Conservation (phyloP, 2,329 filamentous ascomycete species). For the Trichoderma hamatum region DNA sequence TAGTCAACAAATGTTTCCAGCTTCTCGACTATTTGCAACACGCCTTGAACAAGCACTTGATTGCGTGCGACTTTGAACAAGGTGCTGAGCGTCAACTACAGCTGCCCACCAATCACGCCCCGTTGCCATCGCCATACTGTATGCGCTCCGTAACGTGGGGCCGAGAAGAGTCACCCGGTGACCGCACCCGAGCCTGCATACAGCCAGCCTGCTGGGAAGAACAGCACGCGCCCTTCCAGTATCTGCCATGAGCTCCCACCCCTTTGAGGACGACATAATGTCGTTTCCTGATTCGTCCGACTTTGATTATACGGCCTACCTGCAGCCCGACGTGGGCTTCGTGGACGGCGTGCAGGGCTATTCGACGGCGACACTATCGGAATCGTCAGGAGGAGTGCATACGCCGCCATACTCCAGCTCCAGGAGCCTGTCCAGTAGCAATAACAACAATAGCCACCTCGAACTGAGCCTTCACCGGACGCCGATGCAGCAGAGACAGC, state of each 20-base stretch:
- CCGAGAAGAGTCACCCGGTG: slow-evolving; percentile 14
- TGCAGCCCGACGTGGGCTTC: slow-evolving; percentile 39
- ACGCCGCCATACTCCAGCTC: slow-evolving; percentile 38
- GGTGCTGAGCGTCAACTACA: neutral
- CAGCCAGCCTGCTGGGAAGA: neutral
- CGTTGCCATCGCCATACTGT: neutral
- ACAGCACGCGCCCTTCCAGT: neutral
- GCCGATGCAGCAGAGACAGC: slow-evolving; percentile 39
- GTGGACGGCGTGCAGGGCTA: slow-evolving; percentile 27
- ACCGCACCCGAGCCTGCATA: neutral
- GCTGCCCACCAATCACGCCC: neutral
- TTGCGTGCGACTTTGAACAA: neutral
- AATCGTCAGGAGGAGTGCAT: slow-evolving; percentile 37
- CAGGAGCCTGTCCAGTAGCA: slow-evolving; percentile 32
- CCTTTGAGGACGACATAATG: slow-evolving; percentile 36
- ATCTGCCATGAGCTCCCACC: slow-evolving; percentile 38
- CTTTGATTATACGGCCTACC: slow-evolving; percentile 47
- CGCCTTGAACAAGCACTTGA: no score
- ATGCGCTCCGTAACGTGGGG: slow-evolving; percentile 10
- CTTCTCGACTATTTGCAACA: neutral
- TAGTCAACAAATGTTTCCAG: neutral
- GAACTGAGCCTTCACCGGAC: slow-evolving; percentile 29
- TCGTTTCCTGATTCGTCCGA: slow-evolving; percentile 38
- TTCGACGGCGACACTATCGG: slow-evolving; percentile 31
- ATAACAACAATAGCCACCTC: slow-evolving; percentile 9